Base-by-base conservation (phyloP, 257 asterid genomes). In the Voacanga thouarsii region DNA sequence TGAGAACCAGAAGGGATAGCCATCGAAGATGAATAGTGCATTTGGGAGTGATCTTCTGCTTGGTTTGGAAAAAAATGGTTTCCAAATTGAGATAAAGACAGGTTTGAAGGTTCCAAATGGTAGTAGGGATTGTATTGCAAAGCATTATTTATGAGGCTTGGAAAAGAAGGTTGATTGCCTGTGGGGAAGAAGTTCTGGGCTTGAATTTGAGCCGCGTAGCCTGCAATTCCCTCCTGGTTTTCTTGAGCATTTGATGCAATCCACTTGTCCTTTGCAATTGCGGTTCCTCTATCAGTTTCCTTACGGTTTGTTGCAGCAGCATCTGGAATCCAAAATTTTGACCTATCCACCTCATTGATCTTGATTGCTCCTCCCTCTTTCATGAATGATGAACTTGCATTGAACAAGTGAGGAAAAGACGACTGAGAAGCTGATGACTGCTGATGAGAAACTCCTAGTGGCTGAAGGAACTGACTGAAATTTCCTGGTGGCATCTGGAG, bases 51-150 rank as follows among this genome's bases (percentile, higher is more conserved):
- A 53, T 79, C 81, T 66, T 85, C 84, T 19, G 75, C 56, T 83
- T 86, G 92, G 64, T 60, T 56, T 33, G 86, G 60, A 19, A 73
- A 74, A 1, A 85, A 28, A 77, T 71, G 79, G 80, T 84, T 78
- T 41, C 96, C 94, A 66, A 89, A 83, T 50, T 89, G 90, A 21
- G 91, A 88, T 28, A 88, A 76, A 69, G 97, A 85, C 77, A 89
- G 77, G 28, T 73, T 84, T 9, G 91, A 83, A 78, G 86, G 75
- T 59, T 89, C 96, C 94, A 87, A 89, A 10, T 87, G 86, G 75
- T 81, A 82, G 59, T 80, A 81, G 1, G 87, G 65, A 76, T 80
- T 86, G 74, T 82, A 83, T 16, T 87, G 83, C 63, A 82, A 78
- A 5, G 72, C 60, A 55, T 44, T 82, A n/a, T 59, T 74, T 41